Conservation (phyloP, 805 yeast genomes). For the Saturnispora quitensis region DNA sequence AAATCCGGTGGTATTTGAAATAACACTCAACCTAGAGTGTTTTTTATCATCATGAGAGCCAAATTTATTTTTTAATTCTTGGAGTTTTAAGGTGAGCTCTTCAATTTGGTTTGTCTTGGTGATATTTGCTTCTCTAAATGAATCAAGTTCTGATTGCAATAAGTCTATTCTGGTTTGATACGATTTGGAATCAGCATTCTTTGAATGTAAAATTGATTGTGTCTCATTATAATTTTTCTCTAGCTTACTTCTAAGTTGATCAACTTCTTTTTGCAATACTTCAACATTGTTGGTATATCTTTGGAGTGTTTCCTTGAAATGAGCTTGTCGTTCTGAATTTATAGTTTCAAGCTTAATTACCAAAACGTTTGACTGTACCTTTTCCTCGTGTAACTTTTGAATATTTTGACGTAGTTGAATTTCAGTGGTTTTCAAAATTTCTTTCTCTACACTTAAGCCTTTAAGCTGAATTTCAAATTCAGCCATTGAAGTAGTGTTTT, state of each 20-base stretch:
- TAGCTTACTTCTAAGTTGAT: slow-evolving; percentile 36
- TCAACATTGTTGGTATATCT: slow-evolving; percentile 42
- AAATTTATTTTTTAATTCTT: slow-evolving; percentile 27
- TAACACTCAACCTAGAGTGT: slow-evolving; percentile 22
- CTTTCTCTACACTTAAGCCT: slow-evolving; percentile 46
- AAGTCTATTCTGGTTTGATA: slow-evolving; percentile 54
- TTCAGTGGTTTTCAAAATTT: slow-evolving; percentile 40
- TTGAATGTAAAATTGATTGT: slow-evolving; percentile 40
- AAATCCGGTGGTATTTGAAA: slow-evolving; percentile 15
- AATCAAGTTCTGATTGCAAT: slow-evolving; percentile 36
- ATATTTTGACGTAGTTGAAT: slow-evolving; percentile 45
- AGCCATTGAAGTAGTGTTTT: slow-evolving; percentile 38
- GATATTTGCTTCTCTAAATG: slow-evolving; percentile 33
- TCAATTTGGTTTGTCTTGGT: slow-evolving; percentile 34
- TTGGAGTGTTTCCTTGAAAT: slow-evolving; percentile 39
- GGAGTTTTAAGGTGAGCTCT: slow-evolving; percentile 31
- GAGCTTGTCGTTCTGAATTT: slow-evolving; percentile 51
- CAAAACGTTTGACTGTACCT: slow-evolving; percentile 45
- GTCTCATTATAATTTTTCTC: slow-evolving; percentile 43
- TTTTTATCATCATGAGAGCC: slow-evolving; percentile 22
- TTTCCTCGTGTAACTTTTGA: slow-evolving; percentile 46
- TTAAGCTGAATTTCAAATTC: slow-evolving; percentile 36
- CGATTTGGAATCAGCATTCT: slow-evolving; percentile 46
- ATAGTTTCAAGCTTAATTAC: slow-evolving; percentile 52
- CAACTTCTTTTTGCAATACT: slow-evolving; percentile 39